A percentile compares a stretch with the other conserved stretches of the same genome.
phyloP scores from a whole-genome alignment of 345 rosid genomes.

The Brassica carinata region DNA sequence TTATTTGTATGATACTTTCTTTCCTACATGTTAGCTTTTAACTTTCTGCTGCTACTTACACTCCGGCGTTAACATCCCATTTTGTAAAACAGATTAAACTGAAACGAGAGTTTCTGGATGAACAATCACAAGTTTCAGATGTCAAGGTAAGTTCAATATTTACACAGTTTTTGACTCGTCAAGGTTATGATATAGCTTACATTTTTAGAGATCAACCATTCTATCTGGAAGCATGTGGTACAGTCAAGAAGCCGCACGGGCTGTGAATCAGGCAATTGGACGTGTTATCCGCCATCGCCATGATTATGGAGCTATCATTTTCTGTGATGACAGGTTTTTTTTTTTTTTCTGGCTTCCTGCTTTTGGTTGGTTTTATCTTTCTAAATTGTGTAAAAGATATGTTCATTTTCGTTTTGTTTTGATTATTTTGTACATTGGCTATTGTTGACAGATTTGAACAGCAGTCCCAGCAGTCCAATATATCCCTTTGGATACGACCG shows the following conservation, averaged over 20 bases:
- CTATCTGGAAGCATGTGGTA: conserved; percentile 90
- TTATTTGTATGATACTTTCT: conserved; percentile 9
- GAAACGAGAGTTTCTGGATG: conserved; percentile 89
- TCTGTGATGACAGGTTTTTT: conserved; percentile 83
- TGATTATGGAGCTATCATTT: conserved; percentile 91
- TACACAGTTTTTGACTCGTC: conserved; percentile 19
- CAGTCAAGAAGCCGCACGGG: conserved; percentile 85
- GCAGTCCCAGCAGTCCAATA: conserved; percentile 69
- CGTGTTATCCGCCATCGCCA: conserved; percentile 95
- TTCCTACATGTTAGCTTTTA: conserved; percentile 2
- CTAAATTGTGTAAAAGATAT: not conserved
- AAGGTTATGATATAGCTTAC: conserved; percentile 23
- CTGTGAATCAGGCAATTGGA: conserved; percentile 97
- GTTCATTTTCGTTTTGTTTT: not conserved
- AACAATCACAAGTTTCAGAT: conserved; percentile 46
- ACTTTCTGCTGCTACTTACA: not conserved
- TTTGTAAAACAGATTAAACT: conserved; percentile 65
- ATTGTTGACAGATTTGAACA: conserved; percentile 66
- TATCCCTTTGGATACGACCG: conserved; percentile 95
- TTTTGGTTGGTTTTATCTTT: conserved; percentile 8
- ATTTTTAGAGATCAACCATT: conserved; percentile 40
- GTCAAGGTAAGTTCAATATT: conserved; percentile 47
- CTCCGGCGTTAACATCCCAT: not conserved
- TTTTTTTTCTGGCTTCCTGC: conserved; percentile 1
- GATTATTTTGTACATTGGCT: not conserved